phyloP scores from a whole-genome alignment of 192 early-diverging fungal species.

The Coemansia sp. region DNA sequence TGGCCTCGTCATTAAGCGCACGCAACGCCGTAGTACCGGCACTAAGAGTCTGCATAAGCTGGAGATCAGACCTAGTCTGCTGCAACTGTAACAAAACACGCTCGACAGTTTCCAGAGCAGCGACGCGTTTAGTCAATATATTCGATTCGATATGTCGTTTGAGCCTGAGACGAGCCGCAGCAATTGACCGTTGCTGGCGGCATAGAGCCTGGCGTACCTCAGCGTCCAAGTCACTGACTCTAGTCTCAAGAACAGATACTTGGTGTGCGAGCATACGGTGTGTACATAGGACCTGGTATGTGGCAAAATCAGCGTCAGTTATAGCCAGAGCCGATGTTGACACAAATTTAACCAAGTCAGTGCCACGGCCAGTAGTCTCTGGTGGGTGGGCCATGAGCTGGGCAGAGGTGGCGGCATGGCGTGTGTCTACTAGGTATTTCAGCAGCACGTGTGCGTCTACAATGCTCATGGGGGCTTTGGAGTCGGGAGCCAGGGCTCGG shows the following conservation, averaged over 20 bases:
- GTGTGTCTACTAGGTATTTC: constrained; percentile 14
- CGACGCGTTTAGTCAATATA: constrained; percentile 24
- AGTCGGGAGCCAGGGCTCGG: neutral
- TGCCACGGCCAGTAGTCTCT: neutral
- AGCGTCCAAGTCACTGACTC: constrained; percentile 22
- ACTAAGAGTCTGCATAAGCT: constrained; percentile 31
- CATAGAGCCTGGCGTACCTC: constrained; percentile 13
- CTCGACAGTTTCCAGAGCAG: constrained; percentile 26
- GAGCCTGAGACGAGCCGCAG: constrained; percentile 21
- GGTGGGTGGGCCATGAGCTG: constrained; percentile 1
- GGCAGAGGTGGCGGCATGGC: constrained; percentile 6
- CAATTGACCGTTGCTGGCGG: constrained; percentile 17
- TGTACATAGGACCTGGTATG: constrained; percentile 34
- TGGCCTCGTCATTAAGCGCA: constrained; percentile 18
- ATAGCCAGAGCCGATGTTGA: constrained; percentile 11
- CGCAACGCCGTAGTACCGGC: constrained; percentile 32
- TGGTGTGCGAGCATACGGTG: constrained; percentile 14
- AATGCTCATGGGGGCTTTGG: constrained; percentile 9
- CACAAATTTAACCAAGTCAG: constrained; percentile 41
- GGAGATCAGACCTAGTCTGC: constrained; percentile 42
- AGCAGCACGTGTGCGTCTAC: constrained; percentile 24
- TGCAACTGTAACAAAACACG: constrained; percentile 32
- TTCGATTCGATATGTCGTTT: constrained; percentile 24
- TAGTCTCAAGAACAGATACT: constrained; percentile 19
- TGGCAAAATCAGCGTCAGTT: constrained; percentile 25